Evolutionary conservation across 441 rosid species (phyloP), one percentile per base, ranked within the genome.

Genomic region (Gossypium gossypioides): DNA sequence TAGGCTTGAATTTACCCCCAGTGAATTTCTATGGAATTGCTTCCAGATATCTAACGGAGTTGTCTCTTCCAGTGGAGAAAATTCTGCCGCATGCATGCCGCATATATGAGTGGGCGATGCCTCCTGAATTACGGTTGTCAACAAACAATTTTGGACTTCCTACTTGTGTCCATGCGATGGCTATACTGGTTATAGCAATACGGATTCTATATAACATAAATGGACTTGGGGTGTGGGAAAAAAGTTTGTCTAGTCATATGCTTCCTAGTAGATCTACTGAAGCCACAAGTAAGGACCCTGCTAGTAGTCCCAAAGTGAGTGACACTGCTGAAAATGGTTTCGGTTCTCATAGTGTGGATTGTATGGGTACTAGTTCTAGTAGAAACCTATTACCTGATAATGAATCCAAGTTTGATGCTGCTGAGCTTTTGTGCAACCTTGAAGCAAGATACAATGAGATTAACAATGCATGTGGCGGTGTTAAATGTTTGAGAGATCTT

Each of bases 111-210:
- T 89, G 97, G 98, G 83, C 87, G 52, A 76, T 86, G 91, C 96
- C 91, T 58, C 88, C 96, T 1, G 92, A 88, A 25, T 75, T 91
- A 13, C 84, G 92, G 89, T 59, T 92, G 65, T 93, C 94, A 0
- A 74, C 76, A 77, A 87, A 82, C 48, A 84, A 81, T 62, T 16
- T 6, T 50, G 85, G 88, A 80, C 81, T 85, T 74, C 91, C 91
- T 46, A 80, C 84, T 58, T 84, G 82, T 62, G 82, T 84, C 19
- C 67, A 80, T 72, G 78, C 82, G 42, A 81, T 86, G 86, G 79
- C 89, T 6, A 85, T 88, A 78, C 70, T 63, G 72, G 74, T 88
- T 25, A 84, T 84, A 15, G 80, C 85, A 12, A 75, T 85, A 74
- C 78, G 89, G 54, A 83, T 85, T 74, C 78, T 88, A 29, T 86